phyloP scores from a whole-genome alignment of 169 alveolate species.

The Plasmodium vinckei region DNA sequence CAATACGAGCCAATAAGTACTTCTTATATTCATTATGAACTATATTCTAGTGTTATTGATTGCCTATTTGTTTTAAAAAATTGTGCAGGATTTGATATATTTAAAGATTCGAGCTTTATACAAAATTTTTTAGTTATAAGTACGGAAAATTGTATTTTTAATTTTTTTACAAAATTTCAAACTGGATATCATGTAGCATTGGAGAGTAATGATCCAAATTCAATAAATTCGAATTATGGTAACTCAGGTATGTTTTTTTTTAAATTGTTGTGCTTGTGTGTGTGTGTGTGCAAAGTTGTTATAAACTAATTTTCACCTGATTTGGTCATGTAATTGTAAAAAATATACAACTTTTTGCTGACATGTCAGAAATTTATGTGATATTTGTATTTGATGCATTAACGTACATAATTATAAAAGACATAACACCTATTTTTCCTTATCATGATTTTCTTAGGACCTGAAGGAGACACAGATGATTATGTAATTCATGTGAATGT shows the following conservation, averaged over 20 bases:
- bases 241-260: not conserved
- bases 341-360: not conserved
- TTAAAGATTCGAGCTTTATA: constrained; percentile 15
- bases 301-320: too few species aligned
- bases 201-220: not conserved
- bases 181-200: constrained; percentile 25
- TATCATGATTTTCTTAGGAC: not conserved
- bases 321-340: not conserved
- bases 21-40: constrained; percentile 32
- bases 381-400: too few species aligned
- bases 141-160: constrained; percentile 15
- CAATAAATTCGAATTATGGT: too few species aligned
- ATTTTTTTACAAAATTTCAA: constrained; percentile 57
- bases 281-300: too few species aligned
- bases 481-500: constrained; percentile 2
- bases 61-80: constrained; percentile 59
- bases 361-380: not conserved
- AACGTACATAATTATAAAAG: too few species aligned
- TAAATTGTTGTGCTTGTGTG: not conserved
- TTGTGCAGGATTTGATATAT: constrained; percentile 46
- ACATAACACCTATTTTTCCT: not conserved
- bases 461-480: not conserved
- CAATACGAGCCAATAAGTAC: constrained; percentile 57
- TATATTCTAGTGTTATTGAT: constrained; percentile 44
- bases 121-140: constrained; percentile 52